Base-by-base conservation (phyloP, 2,329 filamentous ascomycete species). In the Aspergillus pseudoglaucus region DNA sequence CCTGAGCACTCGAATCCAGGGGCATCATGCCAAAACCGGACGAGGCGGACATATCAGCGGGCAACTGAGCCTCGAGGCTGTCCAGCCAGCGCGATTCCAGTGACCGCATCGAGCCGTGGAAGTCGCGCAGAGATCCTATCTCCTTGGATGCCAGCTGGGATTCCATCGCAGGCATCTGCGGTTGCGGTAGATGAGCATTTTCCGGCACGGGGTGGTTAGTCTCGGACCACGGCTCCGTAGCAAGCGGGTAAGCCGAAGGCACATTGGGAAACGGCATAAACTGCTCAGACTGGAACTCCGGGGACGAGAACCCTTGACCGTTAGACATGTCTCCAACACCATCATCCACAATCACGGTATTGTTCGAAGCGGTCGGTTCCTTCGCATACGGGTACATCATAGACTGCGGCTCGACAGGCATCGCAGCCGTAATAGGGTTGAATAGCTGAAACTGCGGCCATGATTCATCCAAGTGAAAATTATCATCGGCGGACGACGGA, bases 391-490 rank as follows among this genome's bases (percentile, higher is more conserved):
- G 60, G 45, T 63, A 66, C 44, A 68, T 52, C 14, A 65, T n/a
- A 8, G 17, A 53, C n/a, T 55, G 55, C 0, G 58, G 51, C 17
- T 70, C 65, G 47, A 66, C 52, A 7, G 65, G 60, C 53, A 69
- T 62, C 17, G 53, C 58, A 14, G 59, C 54, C 14, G 60, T 57
- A 41, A 65, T 58, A 20, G 62, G 52, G 51, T 66, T 64, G 55
- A 65, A 60, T 8, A 70, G 52, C 27, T 66, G 66, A 33, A 67
- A 67, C 6, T 65, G 65, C 22, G 65, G 60, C 66, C 66, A 70
- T 46, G 60, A 57, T 47, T 68, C 65, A 47, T 69, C 66, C 38
- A 61, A 47, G 32, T 66, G 66, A 40, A 64, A 66, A 50, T 66
- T 65, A 45, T 68, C 66, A 47, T 70, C 67, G 44, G 62, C 55